These are phyloP conservation scores for Thalassiosira sp. DNA, from an alignment of 352 stramenopile genomes.

Conservation along the genomic window DNA sequence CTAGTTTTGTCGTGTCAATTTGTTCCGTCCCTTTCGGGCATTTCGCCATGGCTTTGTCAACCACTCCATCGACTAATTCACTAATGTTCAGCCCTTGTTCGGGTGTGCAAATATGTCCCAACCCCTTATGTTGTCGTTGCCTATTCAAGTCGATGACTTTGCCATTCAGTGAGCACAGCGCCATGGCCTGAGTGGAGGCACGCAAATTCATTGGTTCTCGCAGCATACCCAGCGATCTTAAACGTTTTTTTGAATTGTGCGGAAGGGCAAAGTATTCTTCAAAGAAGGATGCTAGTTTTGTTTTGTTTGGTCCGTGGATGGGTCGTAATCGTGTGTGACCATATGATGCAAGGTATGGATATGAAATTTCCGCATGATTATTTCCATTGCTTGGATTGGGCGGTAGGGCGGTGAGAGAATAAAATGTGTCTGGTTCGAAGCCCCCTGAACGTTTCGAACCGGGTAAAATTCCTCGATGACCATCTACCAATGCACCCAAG, in stretches of 20 bases:
- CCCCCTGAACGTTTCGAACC: constrained; percentile 16
- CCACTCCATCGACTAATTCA: constrained; percentile 17
- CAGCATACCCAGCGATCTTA: constrained; percentile 35
- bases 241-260: neutral
- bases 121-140: constrained; percentile 4
- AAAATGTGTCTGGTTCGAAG: constrained; percentile 7
- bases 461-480: constrained; percentile 21
- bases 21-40: constrained; percentile 1
- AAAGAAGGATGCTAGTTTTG: constrained; percentile 21
- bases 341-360: constrained; percentile 35
- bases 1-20: neutral
- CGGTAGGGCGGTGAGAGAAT: neutral
- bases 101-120: constrained; percentile 15
- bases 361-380: neutral
- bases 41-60: constrained; percentile 12
- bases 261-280: constrained; percentile 13
- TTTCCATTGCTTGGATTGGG: neutral
- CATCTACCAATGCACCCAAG: constrained; percentile 1
- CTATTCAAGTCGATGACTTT: constrained; percentile 26
- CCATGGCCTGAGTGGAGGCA: constrained; percentile 42
- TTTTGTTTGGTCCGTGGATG: constrained; percentile 26
- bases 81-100: constrained; percentile 35
- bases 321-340: constrained; percentile 34
- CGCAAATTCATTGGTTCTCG: constrained; percentile 35
- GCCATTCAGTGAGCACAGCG: constrained; percentile 40